Evolutionary conservation across 2,329 filamentous ascomycete species (phyloP).

Genomic region (Pseudonectria foliicola): DNA sequence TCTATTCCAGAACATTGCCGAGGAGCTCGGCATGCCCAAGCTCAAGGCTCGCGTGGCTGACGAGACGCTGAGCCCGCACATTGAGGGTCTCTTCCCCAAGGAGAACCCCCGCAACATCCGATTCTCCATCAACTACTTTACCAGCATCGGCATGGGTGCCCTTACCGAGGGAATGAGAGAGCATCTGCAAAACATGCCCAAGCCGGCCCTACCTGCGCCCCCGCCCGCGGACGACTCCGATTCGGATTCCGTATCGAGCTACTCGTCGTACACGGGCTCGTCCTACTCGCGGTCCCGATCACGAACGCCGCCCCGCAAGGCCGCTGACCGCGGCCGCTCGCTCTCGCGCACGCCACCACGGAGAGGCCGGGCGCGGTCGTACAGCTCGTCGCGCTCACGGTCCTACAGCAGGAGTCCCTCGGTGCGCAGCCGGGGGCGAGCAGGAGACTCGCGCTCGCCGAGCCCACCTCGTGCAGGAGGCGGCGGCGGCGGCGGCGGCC

Average conservation of each 20-base stretch:
- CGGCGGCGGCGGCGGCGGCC: constrained; percentile 19
- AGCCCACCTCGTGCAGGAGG: constrained; percentile 23
- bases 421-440: constrained; percentile 12
- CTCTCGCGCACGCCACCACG: constrained; percentile 22
- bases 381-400: constrained; percentile 31
- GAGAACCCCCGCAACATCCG: constrained; percentile 86
- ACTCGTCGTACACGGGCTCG: constrained; percentile 64
- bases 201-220: constrained; percentile 67
- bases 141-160: constrained; percentile 90
- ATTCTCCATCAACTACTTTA: constrained; percentile 99
- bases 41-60: constrained; percentile 71
- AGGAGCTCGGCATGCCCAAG: constrained; percentile 77
- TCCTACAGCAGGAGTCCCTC: constrained; percentile 39
- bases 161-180: constrained; percentile 95
- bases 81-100: constrained; percentile 81
- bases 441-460: constrained; percentile 22
- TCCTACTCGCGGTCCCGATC: constrained; percentile 49
- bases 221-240: constrained; percentile 53
- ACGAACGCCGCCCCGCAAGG: constrained; percentile 26
- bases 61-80: constrained; percentile 67
- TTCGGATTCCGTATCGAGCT: constrained; percentile 69
- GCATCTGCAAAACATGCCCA: constrained; percentile 80
- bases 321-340: constrained; percentile 20
- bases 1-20: constrained; percentile 83
- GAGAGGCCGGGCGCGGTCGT: constrained; percentile 19